These are phyloP conservation scores for Chalciporus pseudorubinellus DNA, from an alignment of 768 basidiomycete genomes.

Conservation along the genomic window DNA sequence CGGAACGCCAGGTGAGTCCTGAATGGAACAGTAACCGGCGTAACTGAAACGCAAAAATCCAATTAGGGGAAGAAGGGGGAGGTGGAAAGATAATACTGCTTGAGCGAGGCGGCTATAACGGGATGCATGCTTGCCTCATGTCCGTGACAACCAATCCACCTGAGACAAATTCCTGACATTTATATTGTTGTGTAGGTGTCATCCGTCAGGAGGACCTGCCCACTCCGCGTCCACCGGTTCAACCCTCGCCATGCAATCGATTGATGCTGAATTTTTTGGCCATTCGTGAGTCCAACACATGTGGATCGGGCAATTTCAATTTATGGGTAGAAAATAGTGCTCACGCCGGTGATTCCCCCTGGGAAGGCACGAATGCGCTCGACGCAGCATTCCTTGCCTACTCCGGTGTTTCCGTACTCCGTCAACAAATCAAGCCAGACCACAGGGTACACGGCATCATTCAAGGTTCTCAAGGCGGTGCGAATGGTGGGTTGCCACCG, in stretches of 20 bases:
- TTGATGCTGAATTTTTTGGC: slow-evolving; percentile 72
- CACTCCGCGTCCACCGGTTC: slow-evolving; percentile 51
- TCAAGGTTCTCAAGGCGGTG: slow-evolving; percentile 61
- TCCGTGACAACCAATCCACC: slow-evolving; percentile 25
- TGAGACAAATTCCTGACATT: slow-evolving; percentile 12
- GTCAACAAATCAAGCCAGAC: slow-evolving; percentile 85
- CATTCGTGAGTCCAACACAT: slow-evolving; percentile 51
- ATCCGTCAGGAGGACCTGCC: slow-evolving; percentile 58
- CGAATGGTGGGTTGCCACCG: slow-evolving; percentile 54
- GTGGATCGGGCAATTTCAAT: not conserved
- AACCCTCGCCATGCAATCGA: slow-evolving; percentile 60
- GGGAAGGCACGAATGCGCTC: slow-evolving; percentile 84
- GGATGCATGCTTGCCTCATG: slow-evolving; percentile 84
- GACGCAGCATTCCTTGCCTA: slow-evolving; percentile 89
- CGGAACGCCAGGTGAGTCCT: slow-evolving; percentile 65
- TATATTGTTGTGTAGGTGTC: slow-evolving; percentile 51
- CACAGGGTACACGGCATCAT: slow-evolving; percentile 79
- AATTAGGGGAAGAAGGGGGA: slow-evolving; percentile 70
- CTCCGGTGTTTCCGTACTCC: slow-evolving; percentile 69
- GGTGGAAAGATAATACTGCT: slow-evolving; percentile 76
- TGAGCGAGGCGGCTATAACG: slow-evolving; percentile 72
- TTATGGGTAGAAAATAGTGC: slow-evolving; percentile 44
- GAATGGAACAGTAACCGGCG: not conserved
- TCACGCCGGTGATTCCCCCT: slow-evolving; percentile 78
- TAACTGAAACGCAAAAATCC: slow-evolving; percentile 4